phyloP scores from a whole-genome alignment of 176 grass and related monocot species.

The Cymbopogon citratus region DNA sequence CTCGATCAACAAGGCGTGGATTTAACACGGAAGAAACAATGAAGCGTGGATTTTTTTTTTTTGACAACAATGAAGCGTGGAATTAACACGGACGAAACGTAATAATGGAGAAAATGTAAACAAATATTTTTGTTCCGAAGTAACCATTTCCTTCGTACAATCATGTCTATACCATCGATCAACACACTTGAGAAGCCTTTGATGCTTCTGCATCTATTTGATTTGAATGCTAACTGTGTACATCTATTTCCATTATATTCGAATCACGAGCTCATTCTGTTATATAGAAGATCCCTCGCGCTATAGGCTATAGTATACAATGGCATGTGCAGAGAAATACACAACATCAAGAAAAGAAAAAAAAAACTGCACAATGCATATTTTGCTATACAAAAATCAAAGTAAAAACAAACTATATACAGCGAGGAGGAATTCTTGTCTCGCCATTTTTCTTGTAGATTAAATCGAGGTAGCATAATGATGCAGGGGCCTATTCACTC shows the following conservation, averaged over 20 bases:
- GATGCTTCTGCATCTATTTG: constrained; percentile 1
- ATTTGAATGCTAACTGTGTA: not conserved
- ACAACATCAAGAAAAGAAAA: not conserved
- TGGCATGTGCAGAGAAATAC: not conserved
- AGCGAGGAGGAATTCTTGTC: constrained; percentile 14
- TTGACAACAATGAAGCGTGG: too few species aligned
- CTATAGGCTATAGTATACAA: constrained; percentile 22
- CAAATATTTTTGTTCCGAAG: not conserved
- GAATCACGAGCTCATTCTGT: constrained; percentile 27
- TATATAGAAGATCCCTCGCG: constrained; percentile 28
- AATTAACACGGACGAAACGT: not conserved
- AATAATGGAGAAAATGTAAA: not conserved
- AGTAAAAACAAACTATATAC: not conserved
- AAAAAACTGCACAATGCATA: not conserved
- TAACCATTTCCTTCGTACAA: not conserved
- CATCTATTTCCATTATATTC: not conserved
- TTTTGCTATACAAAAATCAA: constrained; percentile 24
- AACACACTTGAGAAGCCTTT: not conserved
- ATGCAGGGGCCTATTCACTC: not conserved
- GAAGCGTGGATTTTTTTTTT: too few species aligned
- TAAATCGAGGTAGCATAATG: not conserved
- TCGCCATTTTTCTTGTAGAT: constrained; percentile 15
- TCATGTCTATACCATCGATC: not conserved
- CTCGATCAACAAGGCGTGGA: too few species aligned
- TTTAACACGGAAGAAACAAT: not conserved